Percentiles rank a stretch among this genome's conserved stretches.
These are phyloP conservation scores for Thielaviopsis musarum DNA, from an alignment of 2,329 filamentous ascomycete genomes.

Conservation along the genomic window DNA sequence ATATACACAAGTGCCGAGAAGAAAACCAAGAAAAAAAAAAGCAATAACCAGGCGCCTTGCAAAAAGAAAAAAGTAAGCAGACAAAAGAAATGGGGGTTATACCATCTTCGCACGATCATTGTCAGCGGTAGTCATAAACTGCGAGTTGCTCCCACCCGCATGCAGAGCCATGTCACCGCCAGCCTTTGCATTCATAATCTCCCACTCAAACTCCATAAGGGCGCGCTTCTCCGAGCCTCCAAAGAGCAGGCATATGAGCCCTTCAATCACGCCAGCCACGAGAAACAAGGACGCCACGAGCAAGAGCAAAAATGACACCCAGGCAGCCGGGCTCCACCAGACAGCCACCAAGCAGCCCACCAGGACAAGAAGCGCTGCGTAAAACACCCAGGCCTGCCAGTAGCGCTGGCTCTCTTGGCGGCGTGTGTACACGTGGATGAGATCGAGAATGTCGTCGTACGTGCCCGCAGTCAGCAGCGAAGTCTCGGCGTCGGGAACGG, in stretches of 20 bases:
- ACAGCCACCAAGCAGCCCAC: slow-evolving; percentile 63
- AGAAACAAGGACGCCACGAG: slow-evolving; percentile 65
- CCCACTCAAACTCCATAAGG: slow-evolving; percentile 85
- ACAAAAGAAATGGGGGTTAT: not conserved
- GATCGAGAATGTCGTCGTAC: slow-evolving; percentile 52
- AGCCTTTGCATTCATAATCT: slow-evolving; percentile 54
- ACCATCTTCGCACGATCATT: slow-evolving; percentile 10
- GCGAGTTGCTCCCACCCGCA: not conserved
- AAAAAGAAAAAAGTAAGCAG: not conserved
- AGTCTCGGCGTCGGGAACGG: slow-evolving; percentile 13
- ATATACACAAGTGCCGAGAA: not conserved
- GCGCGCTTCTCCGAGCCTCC: slow-evolving; percentile 68
- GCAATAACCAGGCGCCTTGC: not conserved
- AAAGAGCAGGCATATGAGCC: slow-evolving; percentile 74
- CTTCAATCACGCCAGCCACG: slow-evolving; percentile 61
- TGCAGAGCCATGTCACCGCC: slow-evolving; percentile 12
- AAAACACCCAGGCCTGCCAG: slow-evolving; percentile 60
- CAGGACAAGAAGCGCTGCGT: slow-evolving; percentile 46
- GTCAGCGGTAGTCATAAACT: not conserved
- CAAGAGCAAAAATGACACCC: slow-evolving; percentile 64
- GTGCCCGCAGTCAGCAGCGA: slow-evolving; percentile 16
- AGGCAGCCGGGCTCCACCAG: slow-evolving; percentile 70
- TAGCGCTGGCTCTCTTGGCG: slow-evolving; percentile 58
- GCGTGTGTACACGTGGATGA: slow-evolving; percentile 48
- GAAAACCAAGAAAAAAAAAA: not conserved